Evolutionary conservation across 2,329 filamentous ascomycete genomes (phyloP).

Genomic region (Myriangium duriaei): DNA sequence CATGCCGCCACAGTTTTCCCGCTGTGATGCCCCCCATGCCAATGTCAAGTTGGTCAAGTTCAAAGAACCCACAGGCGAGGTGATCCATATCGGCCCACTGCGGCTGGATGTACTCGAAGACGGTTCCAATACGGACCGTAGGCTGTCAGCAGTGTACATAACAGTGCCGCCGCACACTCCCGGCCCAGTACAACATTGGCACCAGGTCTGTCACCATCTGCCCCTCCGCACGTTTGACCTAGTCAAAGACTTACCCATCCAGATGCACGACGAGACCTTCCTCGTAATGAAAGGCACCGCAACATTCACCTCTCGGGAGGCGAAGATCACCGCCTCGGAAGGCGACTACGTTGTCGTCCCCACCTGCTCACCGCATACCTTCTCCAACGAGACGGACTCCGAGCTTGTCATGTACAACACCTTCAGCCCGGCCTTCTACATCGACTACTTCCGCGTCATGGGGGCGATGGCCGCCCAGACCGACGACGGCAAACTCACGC

Average conservation of each 20-base stretch:
- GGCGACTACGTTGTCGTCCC: slow-evolving; percentile 46
- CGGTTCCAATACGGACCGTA: slow-evolving; percentile 27
- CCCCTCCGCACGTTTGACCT: too few relatives aligned
- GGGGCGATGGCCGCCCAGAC: slow-evolving; percentile 25
- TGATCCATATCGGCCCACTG: slow-evolving; percentile 2
- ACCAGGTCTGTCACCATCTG: slow-evolving; percentile 20
- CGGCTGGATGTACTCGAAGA: slow-evolving; percentile 6
- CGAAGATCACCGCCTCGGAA: slow-evolving; percentile 29
- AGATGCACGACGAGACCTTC: slow-evolving; percentile 49
- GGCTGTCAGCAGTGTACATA: slow-evolving; percentile 36
- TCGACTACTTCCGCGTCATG: slow-evolving; percentile 45
- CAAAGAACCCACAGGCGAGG: slow-evolving; percentile 1
- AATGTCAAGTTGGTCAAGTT: slow-evolving; percentile 2
- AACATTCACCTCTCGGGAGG: slow-evolving; percentile 36
- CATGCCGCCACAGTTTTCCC: slow-evolving; percentile 1
- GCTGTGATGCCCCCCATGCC: background rate
- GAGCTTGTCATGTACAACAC: slow-evolving; percentile 45
- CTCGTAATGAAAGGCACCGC: slow-evolving; percentile 40
- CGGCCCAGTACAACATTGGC: slow-evolving; percentile 40
- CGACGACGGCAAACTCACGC: slow-evolving; percentile 34
- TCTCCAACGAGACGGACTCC: slow-evolving; percentile 40
- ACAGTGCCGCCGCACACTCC: slow-evolving; percentile 35
- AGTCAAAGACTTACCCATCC: background rate
- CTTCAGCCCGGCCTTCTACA: slow-evolving; percentile 44
- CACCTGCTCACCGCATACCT: slow-evolving; percentile 42